Evolutionary conservation across 768 basidiomycete species (phyloP).

Genomic region (Lactarius quietus): DNA sequence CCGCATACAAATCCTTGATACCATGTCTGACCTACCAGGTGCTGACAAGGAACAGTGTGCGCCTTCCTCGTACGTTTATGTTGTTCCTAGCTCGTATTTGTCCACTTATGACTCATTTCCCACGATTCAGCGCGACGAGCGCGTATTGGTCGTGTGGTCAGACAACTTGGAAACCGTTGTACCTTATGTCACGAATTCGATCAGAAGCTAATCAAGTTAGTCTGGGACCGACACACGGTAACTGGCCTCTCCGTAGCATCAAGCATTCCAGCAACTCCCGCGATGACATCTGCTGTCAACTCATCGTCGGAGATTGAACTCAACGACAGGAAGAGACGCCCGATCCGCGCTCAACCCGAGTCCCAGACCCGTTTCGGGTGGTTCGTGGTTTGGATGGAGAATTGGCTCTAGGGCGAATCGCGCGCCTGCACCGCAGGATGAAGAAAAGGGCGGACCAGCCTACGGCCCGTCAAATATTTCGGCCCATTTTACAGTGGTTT

Average conservation of each 20-base stretch:
- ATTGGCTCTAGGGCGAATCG: constrained; percentile 33
- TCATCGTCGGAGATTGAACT: constrained; percentile 54
- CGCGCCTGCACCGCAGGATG: constrained; percentile 34
- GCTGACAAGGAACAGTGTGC: constrained; percentile 88
- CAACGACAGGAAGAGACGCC: constrained; percentile 35
- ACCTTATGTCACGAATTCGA: constrained; percentile 69
- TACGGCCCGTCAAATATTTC: constrained; percentile 48
- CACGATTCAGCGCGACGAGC: constrained; percentile 65
- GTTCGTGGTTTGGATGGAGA: constrained; percentile 29
- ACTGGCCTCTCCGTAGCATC: background rate
- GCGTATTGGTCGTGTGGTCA: constrained; percentile 80
- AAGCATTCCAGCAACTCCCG: constrained; percentile 38
- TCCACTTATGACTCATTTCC: background rate
- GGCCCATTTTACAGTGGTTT: constrained; percentile 74
- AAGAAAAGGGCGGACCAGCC: constrained; percentile 46
- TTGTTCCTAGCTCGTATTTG: background rate
- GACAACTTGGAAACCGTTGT: constrained; percentile 80
- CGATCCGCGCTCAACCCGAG: constrained; percentile 6
- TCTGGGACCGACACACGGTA: constrained; percentile 50
- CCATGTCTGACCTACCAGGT: constrained; percentile 58
- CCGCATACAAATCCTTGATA: constrained; percentile 81
- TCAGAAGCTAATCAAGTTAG: constrained; percentile 72
- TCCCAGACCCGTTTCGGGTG: constrained; percentile 14
- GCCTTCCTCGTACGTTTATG: constrained; percentile 75
- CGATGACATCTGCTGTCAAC: constrained; percentile 42